Conservation (phyloP, 371 early-diverging fungal genomes). For the Rhizopus arrhizus region DNA sequence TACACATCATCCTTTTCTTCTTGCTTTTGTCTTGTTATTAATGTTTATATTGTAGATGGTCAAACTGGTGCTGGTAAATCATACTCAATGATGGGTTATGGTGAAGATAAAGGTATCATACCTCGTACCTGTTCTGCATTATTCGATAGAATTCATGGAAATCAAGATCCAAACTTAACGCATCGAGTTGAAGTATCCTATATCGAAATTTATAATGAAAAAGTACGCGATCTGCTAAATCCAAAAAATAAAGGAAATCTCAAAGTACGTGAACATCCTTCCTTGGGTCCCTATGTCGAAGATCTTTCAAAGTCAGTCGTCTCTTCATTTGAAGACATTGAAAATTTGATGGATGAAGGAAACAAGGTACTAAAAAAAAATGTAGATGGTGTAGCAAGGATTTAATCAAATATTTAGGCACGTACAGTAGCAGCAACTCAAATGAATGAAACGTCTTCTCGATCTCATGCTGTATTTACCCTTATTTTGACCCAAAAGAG, state of each 20-base stretch:
- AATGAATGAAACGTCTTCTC: constrained; percentile 94
- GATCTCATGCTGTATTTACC: constrained; percentile 96
- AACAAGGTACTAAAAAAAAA: constrained; percentile 61
- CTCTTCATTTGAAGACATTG: constrained; percentile 74
- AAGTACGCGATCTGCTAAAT: constrained; percentile 88
- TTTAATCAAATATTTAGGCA: constrained; percentile 42
- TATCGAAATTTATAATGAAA: constrained; percentile 86
- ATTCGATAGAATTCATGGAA: constrained; percentile 65
- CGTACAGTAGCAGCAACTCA: constrained; percentile 93
- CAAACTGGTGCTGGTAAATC: constrained; percentile 89
- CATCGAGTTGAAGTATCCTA: constrained; percentile 84
- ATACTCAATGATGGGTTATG: constrained; percentile 81
- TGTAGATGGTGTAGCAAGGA: constrained; percentile 1
- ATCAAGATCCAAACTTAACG: constrained; percentile 49
- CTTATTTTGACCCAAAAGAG: constrained; percentile 75
- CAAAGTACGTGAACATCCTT: constrained; percentile 87
- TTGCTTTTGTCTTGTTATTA: background rate
- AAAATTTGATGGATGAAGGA: constrained; percentile 84
- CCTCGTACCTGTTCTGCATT: constrained; percentile 81
- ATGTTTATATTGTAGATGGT: constrained; percentile 61
- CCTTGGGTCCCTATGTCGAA: constrained; percentile 90
- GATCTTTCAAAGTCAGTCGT: constrained; percentile 86
- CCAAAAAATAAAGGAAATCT: constrained; percentile 78
- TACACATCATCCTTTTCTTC: background rate
- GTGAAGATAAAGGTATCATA: constrained; percentile 81